Percentiles rank a stretch among this genome's conserved stretches.
These are phyloP conservation scores for Torulaspora pretoriensis DNA, from an alignment of 1,139 yeast genomes.

Conservation along the genomic window DNA sequence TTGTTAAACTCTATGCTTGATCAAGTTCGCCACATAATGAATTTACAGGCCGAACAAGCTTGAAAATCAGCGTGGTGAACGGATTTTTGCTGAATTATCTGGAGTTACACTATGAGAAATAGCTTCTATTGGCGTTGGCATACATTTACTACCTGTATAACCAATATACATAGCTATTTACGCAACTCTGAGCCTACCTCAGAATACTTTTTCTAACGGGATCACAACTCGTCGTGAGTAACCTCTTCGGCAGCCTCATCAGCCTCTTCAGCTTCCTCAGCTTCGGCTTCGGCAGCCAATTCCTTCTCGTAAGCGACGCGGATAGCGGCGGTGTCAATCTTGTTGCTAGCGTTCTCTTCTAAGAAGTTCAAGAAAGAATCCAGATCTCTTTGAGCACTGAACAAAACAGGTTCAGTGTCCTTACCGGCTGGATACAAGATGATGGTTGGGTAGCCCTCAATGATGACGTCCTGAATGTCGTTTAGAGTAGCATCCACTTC, in stretches of 20 bases:
- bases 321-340: constrained; percentile 49
- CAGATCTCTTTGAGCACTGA: constrained; percentile 68
- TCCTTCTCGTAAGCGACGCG: constrained; percentile 38
- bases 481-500: constrained; percentile 85
- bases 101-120: not conserved
- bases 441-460: constrained; percentile 91
- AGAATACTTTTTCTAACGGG: not conserved
- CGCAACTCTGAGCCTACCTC: not conserved
- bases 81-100: not conserved
- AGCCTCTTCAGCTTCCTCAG: constrained; percentile 18
- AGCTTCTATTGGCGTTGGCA: not conserved
- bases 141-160: not conserved
- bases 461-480: constrained; percentile 69
- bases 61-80: constrained; percentile 8
- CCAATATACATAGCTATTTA: constrained; percentile 6
- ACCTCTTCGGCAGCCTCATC: constrained; percentile 11
- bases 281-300: constrained; percentile 32
- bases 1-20: not conserved
- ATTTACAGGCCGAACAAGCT: not conserved
- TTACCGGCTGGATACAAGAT: constrained; percentile 90
- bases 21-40: constrained; percentile 7
- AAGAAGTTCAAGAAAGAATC: constrained; percentile 69
- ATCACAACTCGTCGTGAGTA: constrained; percentile 22
- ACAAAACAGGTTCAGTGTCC: constrained; percentile 64
- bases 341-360: constrained; percentile 56